These are phyloP conservation scores for Trichosanthes truncata DNA, from an alignment of 306 rosid genomes.

Conservation along the genomic window DNA sequence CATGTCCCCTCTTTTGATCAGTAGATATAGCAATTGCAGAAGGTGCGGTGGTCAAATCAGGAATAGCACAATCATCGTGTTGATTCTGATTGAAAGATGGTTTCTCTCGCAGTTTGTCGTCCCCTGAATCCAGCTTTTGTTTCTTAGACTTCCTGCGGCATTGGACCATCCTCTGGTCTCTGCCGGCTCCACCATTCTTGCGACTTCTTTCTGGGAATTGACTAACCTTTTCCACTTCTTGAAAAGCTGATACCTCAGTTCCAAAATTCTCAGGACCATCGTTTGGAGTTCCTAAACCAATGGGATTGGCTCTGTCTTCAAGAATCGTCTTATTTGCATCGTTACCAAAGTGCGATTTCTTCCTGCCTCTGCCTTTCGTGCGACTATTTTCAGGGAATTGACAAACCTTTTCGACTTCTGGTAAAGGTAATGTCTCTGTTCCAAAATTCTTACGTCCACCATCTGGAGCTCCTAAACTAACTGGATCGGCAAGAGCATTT, in stretches of 20 bases:
- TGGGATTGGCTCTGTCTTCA: constrained; percentile 25
- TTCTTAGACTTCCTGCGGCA: constrained; percentile 25
- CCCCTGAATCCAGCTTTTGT: constrained; percentile 25
- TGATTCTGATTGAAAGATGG: constrained; percentile 21
- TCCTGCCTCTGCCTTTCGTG: neutral
- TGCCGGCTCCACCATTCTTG: neutral
- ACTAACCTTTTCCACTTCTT: neutral
- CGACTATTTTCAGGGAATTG: constrained; percentile 17
- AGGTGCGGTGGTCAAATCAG: constrained; percentile 17
- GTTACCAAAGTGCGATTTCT: constrained; percentile 12
- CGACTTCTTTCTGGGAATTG: constrained; percentile 15
- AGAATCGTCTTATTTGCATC: constrained; percentile 16
- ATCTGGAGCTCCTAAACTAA: constrained; percentile 19
- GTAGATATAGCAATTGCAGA: constrained; percentile 9
- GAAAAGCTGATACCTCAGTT: neutral
- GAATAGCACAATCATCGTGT: constrained; percentile 15
- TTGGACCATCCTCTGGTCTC: constrained; percentile 4
- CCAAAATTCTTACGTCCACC: constrained; percentile 8
- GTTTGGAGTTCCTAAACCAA: constrained; percentile 19
- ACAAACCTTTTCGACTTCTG: neutral
- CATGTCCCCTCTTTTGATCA: neutral
- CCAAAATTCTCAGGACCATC: constrained; percentile 8
- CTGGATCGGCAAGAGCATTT: constrained; percentile 22
- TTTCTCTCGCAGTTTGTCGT: constrained; percentile 18
- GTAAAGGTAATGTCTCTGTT: neutral